Conservation (phyloP, 352 stramenopile genomes). For the Globisporangium lucens region DNA sequence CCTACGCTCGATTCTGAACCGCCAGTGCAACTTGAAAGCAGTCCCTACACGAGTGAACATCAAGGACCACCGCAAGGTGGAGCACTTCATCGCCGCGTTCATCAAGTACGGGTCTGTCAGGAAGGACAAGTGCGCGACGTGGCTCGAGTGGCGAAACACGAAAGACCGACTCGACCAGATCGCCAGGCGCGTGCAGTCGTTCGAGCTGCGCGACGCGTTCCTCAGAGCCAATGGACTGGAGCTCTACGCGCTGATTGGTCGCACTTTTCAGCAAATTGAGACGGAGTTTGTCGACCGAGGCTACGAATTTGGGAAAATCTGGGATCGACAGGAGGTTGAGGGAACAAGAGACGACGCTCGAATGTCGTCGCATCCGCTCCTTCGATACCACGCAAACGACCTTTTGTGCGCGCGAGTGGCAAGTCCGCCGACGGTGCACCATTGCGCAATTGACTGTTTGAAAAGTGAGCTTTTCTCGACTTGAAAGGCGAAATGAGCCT, state of each 20-base stretch:
- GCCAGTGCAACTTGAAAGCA: slow-evolving; percentile 11
- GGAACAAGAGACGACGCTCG: neutral
- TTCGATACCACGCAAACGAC: too few relatives aligned
- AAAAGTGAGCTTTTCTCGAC: too few relatives aligned
- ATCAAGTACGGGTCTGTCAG: neutral
- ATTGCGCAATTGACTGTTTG: too few relatives aligned
- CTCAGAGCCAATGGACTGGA: neutral
- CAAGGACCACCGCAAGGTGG: slow-evolving; percentile 13
- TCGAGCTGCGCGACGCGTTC: neutral
- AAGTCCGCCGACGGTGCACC: too few relatives aligned
- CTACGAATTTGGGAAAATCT: slow-evolving; percentile 3
- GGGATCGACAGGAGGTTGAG: neutral
- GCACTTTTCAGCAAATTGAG: slow-evolving; percentile 12
- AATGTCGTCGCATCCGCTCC: too few relatives aligned
- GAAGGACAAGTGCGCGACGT: slow-evolving; percentile 1
- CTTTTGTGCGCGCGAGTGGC: too few relatives aligned
- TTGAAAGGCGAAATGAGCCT: too few relatives aligned
- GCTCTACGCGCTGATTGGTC: neutral
- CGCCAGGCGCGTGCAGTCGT: slow-evolving; percentile 6
- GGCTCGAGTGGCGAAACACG: slow-evolving; percentile 9
- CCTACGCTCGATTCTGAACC: slow-evolving; percentile 7
- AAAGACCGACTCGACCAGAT: slow-evolving; percentile 11
- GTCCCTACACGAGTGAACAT: slow-evolving; percentile 9
- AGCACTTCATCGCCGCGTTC: slow-evolving; percentile 15
- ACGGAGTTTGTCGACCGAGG: neutral